Base-by-base conservation (phyloP, 169 alveolate genomes). In the Cryptosporidium sp. region DNA sequence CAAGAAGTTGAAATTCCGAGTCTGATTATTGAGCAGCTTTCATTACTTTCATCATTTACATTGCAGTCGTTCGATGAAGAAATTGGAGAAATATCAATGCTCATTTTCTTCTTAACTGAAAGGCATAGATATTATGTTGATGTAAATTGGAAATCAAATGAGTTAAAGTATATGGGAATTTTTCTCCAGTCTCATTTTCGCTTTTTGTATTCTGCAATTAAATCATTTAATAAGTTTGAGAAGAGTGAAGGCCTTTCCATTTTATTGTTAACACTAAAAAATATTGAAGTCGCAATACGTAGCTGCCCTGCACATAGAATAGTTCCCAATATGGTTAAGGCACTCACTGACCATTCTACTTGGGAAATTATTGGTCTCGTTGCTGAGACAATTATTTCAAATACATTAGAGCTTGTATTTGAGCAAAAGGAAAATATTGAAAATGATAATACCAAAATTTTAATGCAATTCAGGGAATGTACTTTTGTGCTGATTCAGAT, bases 81-180 rank as follows among this genome's bases (percentile, higher is more conserved):
- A 74, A 71, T 92, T 9, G 94, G 94, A 18, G 71, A 62, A 35
- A 50, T 92, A 35, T 91, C 94, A 2, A 68, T 92, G 31, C 85
- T 92, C 5, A 70, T 73, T 62, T 92, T 74, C 58, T 92, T 92
- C 85, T 70, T 92, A 29, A 69, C 92, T 9, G 94, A 92, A 69
- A 84, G 94, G 23, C 94, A 92, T 58, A 70, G 92, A 31, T 92
- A 74, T 39, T 92, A 92, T 61, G 91, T 92, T 16, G 94, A 92
- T 50, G 91, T 92, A 35, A 69, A 91, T 70, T 92, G 94, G 94
- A 69, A 75, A 51, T 80, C 85, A n/a, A 35, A 71, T 16, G 94
- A 92, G 51, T 29, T 92, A 50, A 51, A 70, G 3, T 86, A 73
- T 69, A 71, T 92, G 91, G 86, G 92, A 18, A n/a, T 35, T 33